Percentiles rank a stretch among this genome's conserved stretches.
Evolutionary conservation across 1,284 basidiomycete species (phyloP).

Genomic region (Dichomitus squalens): DNA sequence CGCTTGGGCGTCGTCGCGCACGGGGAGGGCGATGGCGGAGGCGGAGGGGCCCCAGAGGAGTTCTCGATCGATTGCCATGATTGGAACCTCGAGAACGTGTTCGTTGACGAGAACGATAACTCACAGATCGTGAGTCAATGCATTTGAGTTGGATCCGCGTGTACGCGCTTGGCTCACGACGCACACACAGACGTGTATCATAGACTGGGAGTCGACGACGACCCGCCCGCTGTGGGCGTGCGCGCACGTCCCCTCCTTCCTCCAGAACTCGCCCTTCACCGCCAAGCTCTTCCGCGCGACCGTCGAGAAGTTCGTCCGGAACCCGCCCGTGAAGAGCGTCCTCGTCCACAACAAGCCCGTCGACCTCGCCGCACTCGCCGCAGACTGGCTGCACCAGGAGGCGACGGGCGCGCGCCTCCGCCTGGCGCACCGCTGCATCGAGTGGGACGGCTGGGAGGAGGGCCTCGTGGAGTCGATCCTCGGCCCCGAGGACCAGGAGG

Average conservation of each 20-base stretch:
- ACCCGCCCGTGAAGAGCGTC: slow-evolving; percentile 18
- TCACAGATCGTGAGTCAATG: slow-evolving; percentile 62
- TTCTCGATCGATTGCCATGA: slow-evolving; percentile 81
- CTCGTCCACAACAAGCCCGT: slow-evolving; percentile 21
- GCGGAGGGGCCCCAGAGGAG: slow-evolving; percentile 45
- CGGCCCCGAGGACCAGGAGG: slow-evolving; percentile 67
- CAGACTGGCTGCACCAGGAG: slow-evolving; percentile 75
- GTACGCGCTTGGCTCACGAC: neutral
- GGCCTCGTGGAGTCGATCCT: slow-evolving; percentile 74
- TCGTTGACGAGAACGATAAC: slow-evolving; percentile 69
- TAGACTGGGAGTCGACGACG: slow-evolving; percentile 86
- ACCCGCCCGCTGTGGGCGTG: slow-evolving; percentile 81
- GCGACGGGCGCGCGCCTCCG: slow-evolving; percentile 62
- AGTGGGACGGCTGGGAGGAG: slow-evolving; percentile 89
- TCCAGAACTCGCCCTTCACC: slow-evolving; percentile 73
- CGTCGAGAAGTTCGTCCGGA: slow-evolving; percentile 47
- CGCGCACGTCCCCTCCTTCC: slow-evolving; percentile 77
- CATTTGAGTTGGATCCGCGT: neutral
- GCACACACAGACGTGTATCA: slow-evolving; percentile 66
- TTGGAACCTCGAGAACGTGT: slow-evolving; percentile 77
- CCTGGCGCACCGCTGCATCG: slow-evolving; percentile 73
- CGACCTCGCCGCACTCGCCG: slow-evolving; percentile 46
- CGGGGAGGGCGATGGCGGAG: slow-evolving; percentile 29
- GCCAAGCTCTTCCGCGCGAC: slow-evolving; percentile 68
- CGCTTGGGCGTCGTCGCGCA: slow-evolving; percentile 40